Evolutionary conservation across 352 stramenopile genomes (phyloP), one percentile per base, ranked within the genome.

Genomic region (Phytophthora podocarpi): DNA sequence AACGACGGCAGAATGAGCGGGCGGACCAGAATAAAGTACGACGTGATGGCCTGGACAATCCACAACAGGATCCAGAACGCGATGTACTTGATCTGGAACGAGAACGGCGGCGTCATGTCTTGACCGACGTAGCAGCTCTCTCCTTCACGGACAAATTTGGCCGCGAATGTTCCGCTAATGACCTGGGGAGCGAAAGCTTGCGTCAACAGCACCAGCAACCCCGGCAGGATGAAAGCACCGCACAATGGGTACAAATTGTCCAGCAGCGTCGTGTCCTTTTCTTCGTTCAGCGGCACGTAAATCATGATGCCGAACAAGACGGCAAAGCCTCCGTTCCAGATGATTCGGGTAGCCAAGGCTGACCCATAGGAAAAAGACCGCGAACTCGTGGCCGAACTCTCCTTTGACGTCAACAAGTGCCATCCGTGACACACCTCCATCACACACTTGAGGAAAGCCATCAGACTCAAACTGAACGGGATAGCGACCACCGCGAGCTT

Each of bases 61-160:
- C 82, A 90, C 18, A 92, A 32, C 1, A 89, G 10, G 8, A 88
- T 20, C 82, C 82, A 92, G 53, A 84, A 90, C 10, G 43, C 8
- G 27, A 85, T 81, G 47, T 91, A 91, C 67, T 90, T 87, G 55
- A 89, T 11, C 28, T 82, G 69, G 51, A 70, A 89, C 31, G 63
- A 71, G 18, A 88, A 67, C 2, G 80, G 80, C 9, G 82, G 80
- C 9, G 74, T 71, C 76, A 91, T 86, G 41, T 90, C 65, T 28
- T 79, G 82, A 0, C 82, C 82, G 0, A 87, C 78, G 56, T 91
- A 91, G 69, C 80, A 91, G 30, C 68, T 89, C 51, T 76, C 80
- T 0, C 82, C 82, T 59, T 91, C 82, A 18, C 82, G 82, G 0
- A 90, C 78, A 64, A 91, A 91, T 47, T 91, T 87, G 12, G 78